Percentiles rank a stretch among this genome's conserved stretches.
These are phyloP conservation scores for Hemileccinum impolitum DNA, from an alignment of 768 basidiomycete species.

Conservation along the genomic window DNA sequence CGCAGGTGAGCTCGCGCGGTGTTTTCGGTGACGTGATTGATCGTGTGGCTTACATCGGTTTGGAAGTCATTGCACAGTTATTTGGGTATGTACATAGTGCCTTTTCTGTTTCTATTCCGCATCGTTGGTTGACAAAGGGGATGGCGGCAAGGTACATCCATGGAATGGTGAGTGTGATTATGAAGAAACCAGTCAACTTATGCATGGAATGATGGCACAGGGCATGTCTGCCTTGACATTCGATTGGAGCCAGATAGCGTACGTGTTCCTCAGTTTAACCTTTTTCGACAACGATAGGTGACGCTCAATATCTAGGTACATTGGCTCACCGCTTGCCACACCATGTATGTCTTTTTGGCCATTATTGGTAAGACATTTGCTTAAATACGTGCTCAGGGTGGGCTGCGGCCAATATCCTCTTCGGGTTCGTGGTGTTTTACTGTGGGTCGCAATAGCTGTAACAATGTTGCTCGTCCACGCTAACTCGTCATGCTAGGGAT, in stretches of 20 bases:
- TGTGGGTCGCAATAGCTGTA: slow-evolving; percentile 34
- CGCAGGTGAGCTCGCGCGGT: slow-evolving; percentile 35
- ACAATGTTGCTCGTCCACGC: background rate
- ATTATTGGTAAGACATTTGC: background rate
- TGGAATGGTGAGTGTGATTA: slow-evolving; percentile 38
- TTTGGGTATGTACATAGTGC: slow-evolving; percentile 42
- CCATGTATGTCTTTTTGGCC: slow-evolving; percentile 41
- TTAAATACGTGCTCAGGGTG: slow-evolving; percentile 47
- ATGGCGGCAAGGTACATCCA: slow-evolving; percentile 32
- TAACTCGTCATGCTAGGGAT: slow-evolving; percentile 23
- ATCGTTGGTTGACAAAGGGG: background rate
- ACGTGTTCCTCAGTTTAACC: slow-evolving; percentile 10
- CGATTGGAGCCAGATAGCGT: slow-evolving; percentile 72
- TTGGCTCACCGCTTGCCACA: slow-evolving; percentile 57
- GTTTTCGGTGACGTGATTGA: slow-evolving; percentile 5
- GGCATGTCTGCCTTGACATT: slow-evolving; percentile 77
- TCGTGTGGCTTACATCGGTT: background rate
- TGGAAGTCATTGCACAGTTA: slow-evolving; percentile 41
- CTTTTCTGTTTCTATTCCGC: background rate
- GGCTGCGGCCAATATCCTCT: slow-evolving; percentile 71
- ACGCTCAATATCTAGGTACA: slow-evolving; percentile 17
- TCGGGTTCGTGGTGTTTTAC: slow-evolving; percentile 69
- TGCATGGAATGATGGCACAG: slow-evolving; percentile 6
- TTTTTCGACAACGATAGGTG: background rate
- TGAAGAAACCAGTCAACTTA: background rate